Percentiles rank a stretch among this genome's conserved stretches.
Conservation (phyloP, 352 stramenopile genomes). For the Phytopythium kandeliae region DNA sequence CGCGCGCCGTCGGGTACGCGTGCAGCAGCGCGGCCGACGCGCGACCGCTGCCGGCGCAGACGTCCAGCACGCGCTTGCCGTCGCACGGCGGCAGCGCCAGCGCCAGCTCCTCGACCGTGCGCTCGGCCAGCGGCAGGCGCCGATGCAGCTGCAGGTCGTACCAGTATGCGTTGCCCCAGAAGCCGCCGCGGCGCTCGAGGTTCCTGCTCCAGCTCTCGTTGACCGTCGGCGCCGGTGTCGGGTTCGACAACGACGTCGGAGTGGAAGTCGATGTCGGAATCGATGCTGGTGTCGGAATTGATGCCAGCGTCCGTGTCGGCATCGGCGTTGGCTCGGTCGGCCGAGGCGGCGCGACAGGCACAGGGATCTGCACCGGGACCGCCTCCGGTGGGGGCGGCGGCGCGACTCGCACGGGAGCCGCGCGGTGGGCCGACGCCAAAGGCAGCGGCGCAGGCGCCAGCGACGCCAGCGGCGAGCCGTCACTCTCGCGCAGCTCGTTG, state of each 20-base stretch:
- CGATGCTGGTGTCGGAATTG: no score
- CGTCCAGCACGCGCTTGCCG: slow-evolving; percentile 46
- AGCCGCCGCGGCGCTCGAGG: slow-evolving; percentile 51
- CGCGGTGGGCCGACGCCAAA: no score
- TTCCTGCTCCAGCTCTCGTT: slow-evolving; percentile 38
- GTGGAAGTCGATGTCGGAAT: no score
- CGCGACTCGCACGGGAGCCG: no score
- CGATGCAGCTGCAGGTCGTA: slow-evolving; percentile 66
- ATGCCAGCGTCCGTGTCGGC: no score
- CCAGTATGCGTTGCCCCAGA: slow-evolving; percentile 74
- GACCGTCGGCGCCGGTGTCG: not conserved
- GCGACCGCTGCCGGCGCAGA: slow-evolving; percentile 63
- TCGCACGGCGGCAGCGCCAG: slow-evolving; percentile 56
- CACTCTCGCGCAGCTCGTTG: not conserved
- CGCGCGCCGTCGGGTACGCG: slow-evolving; percentile 49
- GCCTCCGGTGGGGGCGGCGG: no score
- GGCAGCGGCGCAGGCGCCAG: not conserved
- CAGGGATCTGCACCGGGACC: no score
- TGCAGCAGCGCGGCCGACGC: slow-evolving; percentile 41
- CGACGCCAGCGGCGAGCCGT: not conserved
- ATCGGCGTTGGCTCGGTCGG: no score
- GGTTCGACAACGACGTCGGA: no score
- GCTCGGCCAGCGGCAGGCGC: slow-evolving; percentile 52
- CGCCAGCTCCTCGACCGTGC: slow-evolving; percentile 58
- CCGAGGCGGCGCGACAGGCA: no score